Base-by-base conservation (phyloP, 768 basidiomycete genomes). In the Podaxis pistillaris region DNA sequence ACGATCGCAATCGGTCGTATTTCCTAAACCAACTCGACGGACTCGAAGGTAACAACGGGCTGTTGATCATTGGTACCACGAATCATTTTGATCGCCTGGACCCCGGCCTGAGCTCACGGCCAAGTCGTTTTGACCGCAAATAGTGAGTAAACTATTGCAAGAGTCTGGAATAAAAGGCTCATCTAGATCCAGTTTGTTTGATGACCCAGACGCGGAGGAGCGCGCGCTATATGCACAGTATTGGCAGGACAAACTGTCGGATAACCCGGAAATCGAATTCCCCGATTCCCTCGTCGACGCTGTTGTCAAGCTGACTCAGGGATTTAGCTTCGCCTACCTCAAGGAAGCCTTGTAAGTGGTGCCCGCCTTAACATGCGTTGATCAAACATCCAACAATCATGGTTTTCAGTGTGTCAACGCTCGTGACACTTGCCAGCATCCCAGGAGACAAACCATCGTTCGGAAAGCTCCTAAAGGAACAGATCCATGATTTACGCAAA, bases 11-110 rank as follows among this genome's bases (percentile, higher is more conserved):
- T 69, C 84, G 92, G 33, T 91, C 91, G 2, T 94, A 91, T 80
- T 94, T 94, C 84, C 79, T 95, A 53, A 95, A 95, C 69, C 88
- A 94, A 70, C 75, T 92, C 7, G 93, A 94, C 65, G 93, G 93
- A 0, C 72, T 94, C 36, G 86, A 88, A 69, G 83, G 86, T 33
- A 94, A 94, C 68, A 86, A 93, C 63, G 93, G 93, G 0, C 66
- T 95, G 9, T 81, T 94, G 30, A 76, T 94, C 67, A 87, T 94
- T 60, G 87, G 83, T 17, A 86, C 91, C 1, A 94, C 93, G 26
- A 95, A 94, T 70, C 91, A 94, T 72, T 87, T 93, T 64, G 90
- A 93, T 46, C 77, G 81, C 50, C 83, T 94, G 46, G 93, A 94
- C 69, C 86, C 89, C 36, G 89, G 87, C 6, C 72, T 95, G 63